Evolutionary conservation across 2,329 filamentous ascomycete genomes (phyloP).

Genomic region (Stagonosporopsis chrysanthemi): DNA sequence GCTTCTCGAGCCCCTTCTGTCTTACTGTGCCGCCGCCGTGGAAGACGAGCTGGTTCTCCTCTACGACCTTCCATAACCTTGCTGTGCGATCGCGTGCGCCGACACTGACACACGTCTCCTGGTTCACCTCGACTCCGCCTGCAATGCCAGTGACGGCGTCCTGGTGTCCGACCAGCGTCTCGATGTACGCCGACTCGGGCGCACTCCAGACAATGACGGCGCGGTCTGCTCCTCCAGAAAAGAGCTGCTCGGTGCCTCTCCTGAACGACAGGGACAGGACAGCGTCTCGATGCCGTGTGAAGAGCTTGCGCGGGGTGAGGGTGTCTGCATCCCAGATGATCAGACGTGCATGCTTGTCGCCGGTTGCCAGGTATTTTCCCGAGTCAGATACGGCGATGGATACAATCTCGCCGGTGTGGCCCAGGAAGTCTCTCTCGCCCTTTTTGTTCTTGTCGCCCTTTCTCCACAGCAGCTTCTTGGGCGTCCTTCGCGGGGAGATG

Average conservation of each 20-base stretch:
- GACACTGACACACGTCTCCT: conserved; percentile 90
- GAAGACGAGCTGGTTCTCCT: conserved; percentile 95
- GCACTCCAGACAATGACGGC: conserved; percentile 96
- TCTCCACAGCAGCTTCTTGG: conserved; percentile 68
- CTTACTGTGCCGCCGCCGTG: conserved; percentile 73
- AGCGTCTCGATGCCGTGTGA: conserved; percentile 89
- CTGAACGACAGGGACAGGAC: conserved; percentile 87
- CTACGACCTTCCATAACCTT: conserved; percentile 92
- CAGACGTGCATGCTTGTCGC: conserved; percentile 81
- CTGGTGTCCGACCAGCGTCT: conserved; percentile 96
- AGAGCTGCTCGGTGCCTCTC: conserved; percentile 86
- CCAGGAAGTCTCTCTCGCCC: conserved; percentile 67
- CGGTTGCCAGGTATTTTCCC: conserved; percentile 89
- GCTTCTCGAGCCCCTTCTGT: conserved; percentile 50
- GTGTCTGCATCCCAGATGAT: conserved; percentile 87
- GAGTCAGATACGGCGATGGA: conserved; percentile 87
- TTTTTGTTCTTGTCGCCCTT: conserved; percentile 67
- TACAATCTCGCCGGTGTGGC: conserved; percentile 82
- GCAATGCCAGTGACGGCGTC: conserved; percentile 87
- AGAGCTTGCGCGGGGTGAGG: conserved; percentile 79
- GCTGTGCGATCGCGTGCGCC: conserved; percentile 91
- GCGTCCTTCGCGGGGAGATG: conserved; percentile 65
- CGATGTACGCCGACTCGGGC: conserved; percentile 90
- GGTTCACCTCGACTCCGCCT: conserved; percentile 63
- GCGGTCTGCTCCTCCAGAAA: conserved; percentile 87